phyloP scores from a whole-genome alignment of 164 flowering plant genomes.

The Nymphaea thermarum region DNA sequence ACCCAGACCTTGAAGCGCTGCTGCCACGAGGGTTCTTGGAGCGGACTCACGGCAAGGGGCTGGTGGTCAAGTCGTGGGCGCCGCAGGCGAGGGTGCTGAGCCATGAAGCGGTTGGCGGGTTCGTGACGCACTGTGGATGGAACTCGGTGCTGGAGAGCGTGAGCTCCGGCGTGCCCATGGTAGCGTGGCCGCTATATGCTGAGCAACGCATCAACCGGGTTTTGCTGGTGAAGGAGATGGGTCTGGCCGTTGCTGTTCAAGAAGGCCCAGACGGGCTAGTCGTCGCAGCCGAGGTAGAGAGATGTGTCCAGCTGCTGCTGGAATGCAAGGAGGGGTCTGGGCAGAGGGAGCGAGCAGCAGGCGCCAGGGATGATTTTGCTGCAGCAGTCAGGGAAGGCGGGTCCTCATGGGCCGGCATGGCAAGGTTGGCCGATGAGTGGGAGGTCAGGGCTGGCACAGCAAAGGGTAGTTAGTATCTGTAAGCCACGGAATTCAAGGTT shows the following conservation, averaged over 20 bases:
- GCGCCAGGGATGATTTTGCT: constrained; percentile 6
- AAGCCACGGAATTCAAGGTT: no score
- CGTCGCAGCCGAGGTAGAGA: constrained; percentile 19
- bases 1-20: constrained; percentile 15
- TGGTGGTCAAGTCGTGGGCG: constrained; percentile 34
- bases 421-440: constrained; percentile 13
- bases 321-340: constrained; percentile 16
- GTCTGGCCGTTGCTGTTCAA: constrained; percentile 14
- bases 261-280: constrained; percentile 17
- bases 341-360: constrained; percentile 10
- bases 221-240: constrained; percentile 21
- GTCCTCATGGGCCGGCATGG: constrained; percentile 15
- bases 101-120: constrained; percentile 28
- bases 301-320: constrained; percentile 19
- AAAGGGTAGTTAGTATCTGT: no score
- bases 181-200: constrained; percentile 38
- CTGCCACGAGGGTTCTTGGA: constrained; percentile 30
- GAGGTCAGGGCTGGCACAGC: background rate
- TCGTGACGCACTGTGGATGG: constrained; percentile 45
- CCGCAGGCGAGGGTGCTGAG: constrained; percentile 31
- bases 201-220: constrained; percentile 26
- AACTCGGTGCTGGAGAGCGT: constrained; percentile 34
- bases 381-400: constrained; percentile 20
- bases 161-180: constrained; percentile 34
- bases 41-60: constrained; percentile 18